Percentiles rank a stretch among this genome's conserved stretches.
Conservation (phyloP, 2,329 filamentous ascomycete species). For the Sporothrix phasma region DNA sequence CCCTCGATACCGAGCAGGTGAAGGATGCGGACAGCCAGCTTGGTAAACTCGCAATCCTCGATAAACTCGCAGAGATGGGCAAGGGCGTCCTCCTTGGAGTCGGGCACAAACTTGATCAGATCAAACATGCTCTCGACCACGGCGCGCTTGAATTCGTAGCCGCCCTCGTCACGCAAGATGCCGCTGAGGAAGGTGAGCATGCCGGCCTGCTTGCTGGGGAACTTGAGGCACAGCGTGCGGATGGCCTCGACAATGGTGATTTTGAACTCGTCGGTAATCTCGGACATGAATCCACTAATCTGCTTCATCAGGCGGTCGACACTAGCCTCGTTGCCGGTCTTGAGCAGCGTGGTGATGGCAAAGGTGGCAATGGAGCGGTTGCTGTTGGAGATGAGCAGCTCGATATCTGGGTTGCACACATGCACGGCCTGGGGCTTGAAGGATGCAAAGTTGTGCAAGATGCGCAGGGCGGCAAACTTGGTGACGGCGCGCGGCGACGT, state of each 20-base stretch:
- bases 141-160: slow-evolving; percentile 95
- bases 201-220: slow-evolving; percentile 93
- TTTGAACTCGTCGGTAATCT: slow-evolving; percentile 99
- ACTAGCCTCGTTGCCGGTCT: slow-evolving; percentile 95
- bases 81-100: slow-evolving; percentile 70
- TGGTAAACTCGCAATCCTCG: slow-evolving; percentile 98
- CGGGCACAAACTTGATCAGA: slow-evolving; percentile 95
- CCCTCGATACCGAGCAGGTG: slow-evolving; percentile 91
- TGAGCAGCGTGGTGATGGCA: slow-evolving; percentile 93
- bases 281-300: slow-evolving; percentile 95
- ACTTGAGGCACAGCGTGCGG: slow-evolving; percentile 91
- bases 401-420: slow-evolving; percentile 93
- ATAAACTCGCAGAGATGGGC: slow-evolving; percentile 98
- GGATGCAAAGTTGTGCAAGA: slow-evolving; percentile 89
- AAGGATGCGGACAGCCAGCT: slow-evolving; percentile 87
- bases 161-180: slow-evolving; percentile 92
- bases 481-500: slow-evolving; percentile 91
- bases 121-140: slow-evolving; percentile 99
- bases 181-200: slow-evolving; percentile 96
- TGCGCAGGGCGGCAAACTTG: slow-evolving; percentile 94
- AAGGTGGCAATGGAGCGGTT: slow-evolving; percentile 98
- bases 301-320: slow-evolving; percentile 98
- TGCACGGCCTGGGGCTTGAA: slow-evolving; percentile 93
- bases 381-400: slow-evolving; percentile 89
- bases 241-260: slow-evolving; percentile 99